Evolutionary conservation across 1,284 basidiomycete genomes (phyloP).

Genomic region (Irpex sp.): DNA sequence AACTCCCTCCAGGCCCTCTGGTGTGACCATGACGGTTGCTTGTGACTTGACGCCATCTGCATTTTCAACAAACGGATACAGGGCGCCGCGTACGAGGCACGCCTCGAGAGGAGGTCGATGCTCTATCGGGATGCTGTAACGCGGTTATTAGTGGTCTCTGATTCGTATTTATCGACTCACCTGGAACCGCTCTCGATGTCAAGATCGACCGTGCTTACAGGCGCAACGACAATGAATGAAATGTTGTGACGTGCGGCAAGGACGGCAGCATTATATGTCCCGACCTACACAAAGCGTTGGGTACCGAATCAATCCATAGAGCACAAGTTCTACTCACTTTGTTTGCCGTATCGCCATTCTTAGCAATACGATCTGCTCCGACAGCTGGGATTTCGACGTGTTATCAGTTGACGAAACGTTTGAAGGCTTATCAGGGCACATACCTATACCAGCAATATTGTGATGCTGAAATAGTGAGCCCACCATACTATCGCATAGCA

Average conservation of each 20-base stretch:
- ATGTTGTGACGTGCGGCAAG: conserved; percentile 82
- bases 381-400: conserved; percentile 45
- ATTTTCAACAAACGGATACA: conserved; percentile 48
- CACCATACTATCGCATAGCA: conserved; percentile 95
- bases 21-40: conserved; percentile 73
- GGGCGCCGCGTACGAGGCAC: conserved; percentile 77
- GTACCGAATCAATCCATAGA: background rate
- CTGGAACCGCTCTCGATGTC: conserved; percentile 67
- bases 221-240: conserved; percentile 88
- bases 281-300: conserved; percentile 50
- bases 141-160: background rate
- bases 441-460: conserved; percentile 83
- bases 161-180: conserved; percentile 37
- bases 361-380: conserved; percentile 83
- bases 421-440: conserved; percentile 23
- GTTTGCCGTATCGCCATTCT: conserved; percentile 92
- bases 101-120: conserved; percentile 85
- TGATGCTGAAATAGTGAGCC: conserved; percentile 88
- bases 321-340: conserved; percentile 48
- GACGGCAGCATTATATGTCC: conserved; percentile 89
- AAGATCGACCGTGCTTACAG: conserved; percentile 86
- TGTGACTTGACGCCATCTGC: conserved; percentile 46
- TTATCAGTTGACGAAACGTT: background rate
- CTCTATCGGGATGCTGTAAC: conserved; percentile 82
- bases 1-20: conserved; percentile 60